Percentiles rank a stretch among this genome's conserved stretches.
These are phyloP conservation scores for Suhomyces canberraensis DNA, from an alignment of 805 yeast species.

Conservation along the genomic window DNA sequence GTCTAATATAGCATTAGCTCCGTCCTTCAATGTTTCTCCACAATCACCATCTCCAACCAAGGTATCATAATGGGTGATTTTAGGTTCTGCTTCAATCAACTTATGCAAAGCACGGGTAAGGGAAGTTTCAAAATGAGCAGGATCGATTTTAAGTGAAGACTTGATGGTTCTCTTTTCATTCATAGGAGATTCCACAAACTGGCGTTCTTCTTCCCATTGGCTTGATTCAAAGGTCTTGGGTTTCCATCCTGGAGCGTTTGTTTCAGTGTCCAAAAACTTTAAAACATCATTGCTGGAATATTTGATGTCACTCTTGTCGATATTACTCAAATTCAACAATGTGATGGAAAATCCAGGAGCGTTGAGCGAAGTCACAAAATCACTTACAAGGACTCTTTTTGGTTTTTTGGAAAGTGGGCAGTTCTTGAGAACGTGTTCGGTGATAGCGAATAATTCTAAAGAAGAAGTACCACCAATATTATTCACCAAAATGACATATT, in stretches of 20 bases:
- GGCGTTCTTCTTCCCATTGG: constrained; percentile 28
- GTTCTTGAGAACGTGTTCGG: constrained; percentile 52
- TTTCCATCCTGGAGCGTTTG: constrained; percentile 85
- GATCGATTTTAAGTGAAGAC: constrained; percentile 30
- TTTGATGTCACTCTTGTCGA: constrained; percentile 28
- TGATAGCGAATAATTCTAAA: constrained; percentile 72
- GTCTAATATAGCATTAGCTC: constrained; percentile 68
- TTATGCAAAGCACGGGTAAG: constrained; percentile 42
- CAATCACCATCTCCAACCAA: constrained; percentile 97
- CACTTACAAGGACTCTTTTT: constrained; percentile 65
- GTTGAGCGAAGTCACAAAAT: constrained; percentile 84
- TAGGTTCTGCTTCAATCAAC: constrained; percentile 55
- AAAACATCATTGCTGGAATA: constrained; percentile 33
- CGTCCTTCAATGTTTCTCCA: constrained; percentile 84
- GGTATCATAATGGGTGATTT: constrained; percentile 80
- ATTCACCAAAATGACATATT: constrained; percentile 69
- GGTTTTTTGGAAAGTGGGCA: constrained; percentile 60
- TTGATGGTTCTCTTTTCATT: constrained; percentile 18
- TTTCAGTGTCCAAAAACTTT: constrained; percentile 62
- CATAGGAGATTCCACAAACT: constrained; percentile 31
- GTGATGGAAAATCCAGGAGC: constrained; percentile 92
- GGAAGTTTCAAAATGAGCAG: constrained; percentile 47
- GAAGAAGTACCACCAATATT: constrained; percentile 89
- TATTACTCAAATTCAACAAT: constrained; percentile 62
- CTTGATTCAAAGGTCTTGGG: constrained; percentile 32